Evolutionary conservation across 352 stramenopile genomes (phyloP), one percentile per base, ranked within the genome.

Genomic region (Phytophthora uliginosa): DNA sequence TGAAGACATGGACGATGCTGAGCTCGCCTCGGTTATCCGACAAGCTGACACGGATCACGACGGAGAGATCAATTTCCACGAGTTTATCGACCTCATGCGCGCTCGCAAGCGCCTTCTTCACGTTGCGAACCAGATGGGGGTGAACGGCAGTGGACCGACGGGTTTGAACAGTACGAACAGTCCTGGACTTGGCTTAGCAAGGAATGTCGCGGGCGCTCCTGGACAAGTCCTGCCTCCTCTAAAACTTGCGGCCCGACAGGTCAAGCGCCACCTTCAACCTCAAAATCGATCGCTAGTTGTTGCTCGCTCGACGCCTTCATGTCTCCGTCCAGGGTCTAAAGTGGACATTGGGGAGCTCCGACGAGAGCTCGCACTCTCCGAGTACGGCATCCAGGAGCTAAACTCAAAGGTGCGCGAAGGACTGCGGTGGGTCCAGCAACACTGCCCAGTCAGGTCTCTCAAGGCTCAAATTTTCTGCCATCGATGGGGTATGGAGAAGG

Each of bases 391-490:
- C 52, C 87, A 95, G 54, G 76, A 90, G 51, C 78, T 96, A 10
- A 89, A 95, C 51, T 61, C 64, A 18, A 88, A 90, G 54, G 84
- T 97, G 4, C 87, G 86, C 15, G 89, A 95, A 33, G 88, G 88
- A n/a, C 69, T 97, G 53, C 85, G 95, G 20, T 97, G 90, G 90
- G 90, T 95, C 4, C 89, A 96, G 62, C 81, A 89, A 48, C 88
- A 97, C 70, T 96, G 88, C 22, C 89, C 90, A 9, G 90, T 97
- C 7, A 84, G 74, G 4, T 92, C 88, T 7, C 77, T 97, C 33
- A 91, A 93, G 31, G 89, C 90, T 2, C 90, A 97, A 63, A 73
- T 96, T 33, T 96, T 93, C 58, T 95, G 89, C 59, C 89, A 95
- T 63, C 86, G 88, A 31, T 97, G 89, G 90, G 90, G 89, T 4